Base-by-base conservation (phyloP, 1,284 basidiomycete genomes). In the Trametes versicolor region DNA sequence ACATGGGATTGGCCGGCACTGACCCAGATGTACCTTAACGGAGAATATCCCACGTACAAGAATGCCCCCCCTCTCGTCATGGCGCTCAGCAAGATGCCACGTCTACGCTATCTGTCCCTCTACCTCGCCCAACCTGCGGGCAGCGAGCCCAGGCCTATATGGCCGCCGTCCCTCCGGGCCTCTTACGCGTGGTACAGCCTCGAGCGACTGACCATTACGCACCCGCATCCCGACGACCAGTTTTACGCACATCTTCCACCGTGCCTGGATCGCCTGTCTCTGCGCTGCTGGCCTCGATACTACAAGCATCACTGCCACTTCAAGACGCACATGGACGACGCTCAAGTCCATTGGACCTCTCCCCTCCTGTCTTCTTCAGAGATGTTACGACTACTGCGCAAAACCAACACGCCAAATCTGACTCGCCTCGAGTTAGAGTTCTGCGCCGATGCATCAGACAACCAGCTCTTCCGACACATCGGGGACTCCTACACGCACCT, bases 261-360 rank as follows among this genome's bases (percentile, higher is more conserved):
- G 6, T 2, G 23, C 1, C 45, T 59, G 5, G 34, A 19, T 1
- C 15, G n/a, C 25, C 50, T 63, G 32, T 19, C 37, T 2, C 34
- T 63, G 8, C 51, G 57, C 9, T 54, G 52, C 50, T 63, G 57
- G 56, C 62, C 62, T 3, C 50, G 62, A 48, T 37, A 58, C 36
- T 58, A 58, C 55, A 47, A 50, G 9, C 54, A 56, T 51, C 21
- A 50, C 37, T 29, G 25, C 5, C 19, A 19, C 29, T 23, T 51
- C 17, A n/a, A 43, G 21, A 10, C 49, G 21, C n/a, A 8, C 27
- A 43, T 34, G 27, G 17, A 32, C n/a, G 8, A 41, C 6, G 48
- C 15, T 6, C 47, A 19, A 3, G n/a, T 57, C 12, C 23, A 36
- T 4, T 62, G 60, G 60, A 10, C n/a, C 2, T 50, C 53, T 4